Evolutionary conservation across 768 basidiomycete species (phyloP), one percentile per base, ranked within the genome.

Genomic region (Boletus subcaerulescens): DNA sequence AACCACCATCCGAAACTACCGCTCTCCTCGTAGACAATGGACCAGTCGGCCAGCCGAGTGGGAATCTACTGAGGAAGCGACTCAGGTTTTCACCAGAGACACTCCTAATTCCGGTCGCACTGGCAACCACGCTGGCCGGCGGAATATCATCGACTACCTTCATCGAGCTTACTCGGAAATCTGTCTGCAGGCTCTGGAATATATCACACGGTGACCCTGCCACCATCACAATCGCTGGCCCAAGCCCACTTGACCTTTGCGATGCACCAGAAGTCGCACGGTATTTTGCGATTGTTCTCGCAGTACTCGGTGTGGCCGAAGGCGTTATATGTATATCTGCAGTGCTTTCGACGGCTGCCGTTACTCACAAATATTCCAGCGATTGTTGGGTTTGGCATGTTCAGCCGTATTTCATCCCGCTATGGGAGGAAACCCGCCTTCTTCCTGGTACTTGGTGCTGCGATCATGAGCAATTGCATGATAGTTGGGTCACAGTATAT

Each of bases 111-210:
- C 69, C 71, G 0, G 59, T 72, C 3, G 62, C 63, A 13, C 46
- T 72, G 13, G 55, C 56, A 22, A 60, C 60, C 14, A 59, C 47
- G 8, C 45, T 72, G 20, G 71, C 67, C 6, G 43, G 13, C 4
- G 43, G 39, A 11, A 53, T 72, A n/a, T 52, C 64, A 18, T 17
- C 56, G 2, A 69, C 72, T 1, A 73, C 71, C 7, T 42, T 65
- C 17, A 39, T 68, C 13, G 64, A 61, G 13, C 55, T 72, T 11
- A 12, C 68, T 2, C 66, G 70, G 31, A 60, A 58, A 42, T 46
- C 61, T 17, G 50, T 71, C 35, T 72, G 72, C 59, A 59, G 57
- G 31, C 13, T 58, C 18, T 72, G 69, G 61, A 61, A 60, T 31
- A 43, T 13, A 1, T 43, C 51, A 2, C 63, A 65, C 18, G 42